phyloP scores from a whole-genome alignment of 139 green algal species.

The Auxenochlorella protothecoides region DNA sequence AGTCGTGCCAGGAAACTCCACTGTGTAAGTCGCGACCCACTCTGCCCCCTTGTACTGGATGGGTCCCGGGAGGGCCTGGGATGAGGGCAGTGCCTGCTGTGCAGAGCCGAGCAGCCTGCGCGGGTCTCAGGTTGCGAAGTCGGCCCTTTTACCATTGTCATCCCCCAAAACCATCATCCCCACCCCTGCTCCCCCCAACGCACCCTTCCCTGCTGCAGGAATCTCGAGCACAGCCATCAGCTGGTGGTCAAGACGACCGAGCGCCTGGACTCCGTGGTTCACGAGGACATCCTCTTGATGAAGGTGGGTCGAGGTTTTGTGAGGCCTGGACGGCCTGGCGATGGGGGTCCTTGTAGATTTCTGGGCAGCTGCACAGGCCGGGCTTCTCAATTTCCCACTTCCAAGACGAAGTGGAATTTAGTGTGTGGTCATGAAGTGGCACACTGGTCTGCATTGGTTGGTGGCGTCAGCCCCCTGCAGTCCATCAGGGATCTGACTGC shows the following conservation, averaged over 20 bases:
- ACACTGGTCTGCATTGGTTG: background rate
- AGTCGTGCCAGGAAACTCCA: slow-evolving; percentile 54
- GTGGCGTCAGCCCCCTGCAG: too few species aligned
- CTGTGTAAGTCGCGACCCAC: slow-evolving; percentile 13
- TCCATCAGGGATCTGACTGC: background rate
- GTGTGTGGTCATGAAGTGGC: too few species aligned
- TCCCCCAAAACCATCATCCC: too few species aligned
- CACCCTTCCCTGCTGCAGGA: slow-evolving; percentile 12
- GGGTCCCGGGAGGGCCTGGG: too few species aligned
- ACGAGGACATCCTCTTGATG: slow-evolving; percentile 26
- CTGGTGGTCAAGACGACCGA: slow-evolving; percentile 18
- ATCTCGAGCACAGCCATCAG: slow-evolving; percentile 30
- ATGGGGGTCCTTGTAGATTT: background rate
- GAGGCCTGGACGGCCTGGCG: too few species aligned
- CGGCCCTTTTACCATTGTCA: background rate
- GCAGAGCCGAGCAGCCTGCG: background rate
- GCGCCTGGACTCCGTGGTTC: slow-evolving; percentile 29
- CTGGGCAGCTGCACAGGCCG: background rate
- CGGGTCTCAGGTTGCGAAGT: background rate
- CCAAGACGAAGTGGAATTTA: too few species aligned
- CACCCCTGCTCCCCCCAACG: too few species aligned
- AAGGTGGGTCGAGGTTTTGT: slow-evolving; percentile 20
- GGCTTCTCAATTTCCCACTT: too few species aligned
- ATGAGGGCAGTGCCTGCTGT: background rate
- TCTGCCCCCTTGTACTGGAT: too few species aligned